Evolutionary conservation across 2,329 filamentous ascomycete genomes (phyloP), one percentile per base, ranked within the genome.

Genomic region (Gnomoniopsis sp.): DNA sequence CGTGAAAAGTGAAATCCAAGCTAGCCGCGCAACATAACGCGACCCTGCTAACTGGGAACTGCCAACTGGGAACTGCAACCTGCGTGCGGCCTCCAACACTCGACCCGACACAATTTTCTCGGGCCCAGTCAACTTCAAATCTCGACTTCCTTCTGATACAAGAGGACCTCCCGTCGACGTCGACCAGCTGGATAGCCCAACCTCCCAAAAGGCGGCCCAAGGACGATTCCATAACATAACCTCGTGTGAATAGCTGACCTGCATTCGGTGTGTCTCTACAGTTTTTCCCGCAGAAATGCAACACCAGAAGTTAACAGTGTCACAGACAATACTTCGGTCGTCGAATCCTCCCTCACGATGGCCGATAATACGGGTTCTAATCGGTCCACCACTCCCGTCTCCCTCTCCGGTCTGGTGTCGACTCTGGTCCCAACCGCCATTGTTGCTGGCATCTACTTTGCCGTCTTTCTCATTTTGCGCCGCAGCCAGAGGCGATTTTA

Each of bases 401-500:
- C 57, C 34, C 60, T 60, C 46, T 60, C 60, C 4, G 77, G 74
- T 55, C 70, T 80, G 53, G 68, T 79, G 56, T 70, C 77, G 60
- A 79, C 77, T 15, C 59, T 79, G 52, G 73, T 62, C 3, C 77
- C 77, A 10, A 70, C 75, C 34, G 69, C 70, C 21, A 36, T 75
- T 30, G 57, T 68, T 23, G 74, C 78, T 6, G 72, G 57, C 47
- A 60, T 74, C 46, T 79, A 79, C 67, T 51, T 81, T 11, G 44
- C 65, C 48, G 68, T 80, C 64, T 81, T 81, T 70, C 63, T 81
- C 57, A 49, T 77, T 58, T 66, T 81, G 43, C 74, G 79, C 21
- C 75, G 68, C 65, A 78, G 71, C 61, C 71, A 79, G 54, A 71
- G 72, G 43, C 75, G 79, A 49, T 81, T 70, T 68, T 81, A 81